phyloP scores from a whole-genome alignment of 306 rosid species.

The Trichosanthes truncata region DNA sequence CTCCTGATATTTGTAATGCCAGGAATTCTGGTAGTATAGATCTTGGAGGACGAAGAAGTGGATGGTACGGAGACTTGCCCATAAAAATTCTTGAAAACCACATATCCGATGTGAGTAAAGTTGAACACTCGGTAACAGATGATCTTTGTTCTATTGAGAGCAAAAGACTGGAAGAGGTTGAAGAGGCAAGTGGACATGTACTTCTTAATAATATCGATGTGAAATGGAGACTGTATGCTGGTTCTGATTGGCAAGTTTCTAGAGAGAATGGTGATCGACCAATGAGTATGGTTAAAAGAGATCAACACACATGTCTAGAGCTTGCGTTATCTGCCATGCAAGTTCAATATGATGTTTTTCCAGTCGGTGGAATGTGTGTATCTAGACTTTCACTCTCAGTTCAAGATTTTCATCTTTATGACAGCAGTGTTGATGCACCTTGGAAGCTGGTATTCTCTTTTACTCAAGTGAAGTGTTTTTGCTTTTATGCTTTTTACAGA shows the following conservation, averaged over 20 bases:
- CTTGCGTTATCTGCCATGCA: slow-evolving; percentile 56
- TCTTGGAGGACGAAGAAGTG: slow-evolving; percentile 44
- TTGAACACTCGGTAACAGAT: slow-evolving; percentile 19
- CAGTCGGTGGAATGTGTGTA: slow-evolving; percentile 56
- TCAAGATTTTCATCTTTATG: slow-evolving; percentile 68
- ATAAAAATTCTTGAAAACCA: slow-evolving; percentile 65
- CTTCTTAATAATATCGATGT: slow-evolving; percentile 60
- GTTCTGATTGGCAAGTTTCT: slow-evolving; percentile 57
- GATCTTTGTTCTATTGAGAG: slow-evolving; percentile 26
- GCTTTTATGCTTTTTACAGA: slow-evolving; percentile 4
- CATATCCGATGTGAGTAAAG: slow-evolving; percentile 38
- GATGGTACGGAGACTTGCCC: slow-evolving; percentile 59
- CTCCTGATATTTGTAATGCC: slow-evolving; percentile 26
- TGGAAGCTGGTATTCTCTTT: slow-evolving; percentile 71
- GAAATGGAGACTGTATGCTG: slow-evolving; percentile 78
- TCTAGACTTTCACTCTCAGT: slow-evolving; percentile 72
- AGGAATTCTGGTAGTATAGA: slow-evolving; percentile 34
- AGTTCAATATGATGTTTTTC: slow-evolving; percentile 64
- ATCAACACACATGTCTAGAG: slow-evolving; percentile 47
- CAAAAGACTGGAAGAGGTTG: slow-evolving; percentile 20
- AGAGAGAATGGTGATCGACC: slow-evolving; percentile 29
- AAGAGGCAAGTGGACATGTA: slow-evolving; percentile 51
- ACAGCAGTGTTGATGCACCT: slow-evolving; percentile 73
- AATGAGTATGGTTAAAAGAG: slow-evolving; percentile 34
- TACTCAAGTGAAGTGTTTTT: background rate